A percentile compares a stretch with the other conserved stretches of the same genome.
Conservation (phyloP, 352 stramenopile species). For the Lagenidium giganteum region DNA sequence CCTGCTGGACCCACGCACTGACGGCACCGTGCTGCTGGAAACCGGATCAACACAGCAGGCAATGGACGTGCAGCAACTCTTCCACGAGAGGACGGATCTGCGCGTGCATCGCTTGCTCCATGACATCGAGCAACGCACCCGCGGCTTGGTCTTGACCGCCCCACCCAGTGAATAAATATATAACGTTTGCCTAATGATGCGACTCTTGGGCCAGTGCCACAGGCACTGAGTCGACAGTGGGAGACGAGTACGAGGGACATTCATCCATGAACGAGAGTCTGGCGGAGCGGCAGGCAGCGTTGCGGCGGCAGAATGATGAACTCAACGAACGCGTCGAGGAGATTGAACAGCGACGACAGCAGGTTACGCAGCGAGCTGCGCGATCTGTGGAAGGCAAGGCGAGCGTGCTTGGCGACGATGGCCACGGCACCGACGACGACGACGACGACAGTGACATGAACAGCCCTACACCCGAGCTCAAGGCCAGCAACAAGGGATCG, state of each 20-base stretch:
- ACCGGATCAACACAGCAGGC: conserved; percentile 56
- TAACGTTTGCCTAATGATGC: background rate
- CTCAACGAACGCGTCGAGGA: conserved; percentile 61
- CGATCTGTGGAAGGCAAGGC: background rate
- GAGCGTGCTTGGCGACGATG: background rate
- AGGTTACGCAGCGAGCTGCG: conserved; percentile 21
- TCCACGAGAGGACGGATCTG: conserved; percentile 7
- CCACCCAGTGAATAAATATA: background rate
- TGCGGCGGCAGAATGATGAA: conserved; percentile 58
- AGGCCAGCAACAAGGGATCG: no score
- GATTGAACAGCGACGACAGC: conserved; percentile 54
- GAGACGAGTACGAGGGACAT: no score
- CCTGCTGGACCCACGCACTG: conserved; percentile 21
- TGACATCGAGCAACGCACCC: conserved; percentile 5
- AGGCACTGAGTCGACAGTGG: no score
- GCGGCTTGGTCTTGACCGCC: conserved; percentile 13
- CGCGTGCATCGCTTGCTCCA: conserved; percentile 8
- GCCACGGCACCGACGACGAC: background rate
- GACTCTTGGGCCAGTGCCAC: no score
- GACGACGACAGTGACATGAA: background rate
- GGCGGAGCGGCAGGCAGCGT: conserved; percentile 42
- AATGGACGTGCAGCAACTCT: conserved; percentile 32
- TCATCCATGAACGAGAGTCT: conserved; percentile 55
- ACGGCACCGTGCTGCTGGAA: conserved; percentile 33
- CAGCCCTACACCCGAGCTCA: no score